Percentiles rank a stretch among this genome's conserved stretches.
phyloP scores from a whole-genome alignment of 805 yeast species.

The Metschnikowia cubensis region DNA sequence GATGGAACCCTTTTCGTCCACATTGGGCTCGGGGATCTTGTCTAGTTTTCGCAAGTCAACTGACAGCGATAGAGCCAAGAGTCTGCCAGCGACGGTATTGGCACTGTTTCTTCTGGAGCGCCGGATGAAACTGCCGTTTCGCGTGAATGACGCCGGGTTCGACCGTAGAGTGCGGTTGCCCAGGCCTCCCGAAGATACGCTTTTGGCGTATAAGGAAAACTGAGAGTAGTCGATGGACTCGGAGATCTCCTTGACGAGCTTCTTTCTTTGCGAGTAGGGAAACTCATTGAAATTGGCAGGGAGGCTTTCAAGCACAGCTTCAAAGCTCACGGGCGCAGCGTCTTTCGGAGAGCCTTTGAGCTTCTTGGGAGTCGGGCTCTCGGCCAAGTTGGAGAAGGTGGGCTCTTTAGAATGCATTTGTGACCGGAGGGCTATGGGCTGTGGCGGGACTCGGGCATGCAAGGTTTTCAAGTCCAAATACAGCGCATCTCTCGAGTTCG shows the following conservation, averaged over 20 bases:
- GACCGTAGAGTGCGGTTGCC: conserved; percentile 18
- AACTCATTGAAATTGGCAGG: conserved; percentile 46
- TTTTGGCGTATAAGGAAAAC: conserved; percentile 38
- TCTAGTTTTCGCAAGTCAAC: conserved; percentile 30
- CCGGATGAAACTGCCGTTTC: conserved; percentile 28
- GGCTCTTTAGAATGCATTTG: conserved; percentile 9
- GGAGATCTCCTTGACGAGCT: conserved; percentile 35
- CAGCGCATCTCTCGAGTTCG: conserved; percentile 32
- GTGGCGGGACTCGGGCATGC: conserved; percentile 43
- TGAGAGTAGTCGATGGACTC: conserved; percentile 42
- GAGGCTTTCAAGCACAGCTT: conserved; percentile 33
- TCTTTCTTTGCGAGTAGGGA: conserved; percentile 60
- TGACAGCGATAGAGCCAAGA: conserved; percentile 36
- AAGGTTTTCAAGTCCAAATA: conserved; percentile 39
- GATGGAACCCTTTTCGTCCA: conserved; percentile 65
- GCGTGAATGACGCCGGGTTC: conserved; percentile 13
- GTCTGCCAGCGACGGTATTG: conserved; percentile 39
- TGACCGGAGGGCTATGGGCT: conserved; percentile 29
- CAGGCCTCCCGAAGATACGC: conserved; percentile 24
- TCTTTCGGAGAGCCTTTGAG: conserved; percentile 20
- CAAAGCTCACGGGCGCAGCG: conserved; percentile 36
- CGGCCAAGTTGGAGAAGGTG: conserved; percentile 8
- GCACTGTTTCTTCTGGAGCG: conserved; percentile 29
- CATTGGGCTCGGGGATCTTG: conserved; percentile 30
- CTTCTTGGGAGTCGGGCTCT: conserved; percentile 21